A percentile compares a stretch with the other conserved stretches of the same genome.
phyloP scores from a whole-genome alignment of 2,329 filamentous ascomycete genomes.

The Penicillium sp. region DNA sequence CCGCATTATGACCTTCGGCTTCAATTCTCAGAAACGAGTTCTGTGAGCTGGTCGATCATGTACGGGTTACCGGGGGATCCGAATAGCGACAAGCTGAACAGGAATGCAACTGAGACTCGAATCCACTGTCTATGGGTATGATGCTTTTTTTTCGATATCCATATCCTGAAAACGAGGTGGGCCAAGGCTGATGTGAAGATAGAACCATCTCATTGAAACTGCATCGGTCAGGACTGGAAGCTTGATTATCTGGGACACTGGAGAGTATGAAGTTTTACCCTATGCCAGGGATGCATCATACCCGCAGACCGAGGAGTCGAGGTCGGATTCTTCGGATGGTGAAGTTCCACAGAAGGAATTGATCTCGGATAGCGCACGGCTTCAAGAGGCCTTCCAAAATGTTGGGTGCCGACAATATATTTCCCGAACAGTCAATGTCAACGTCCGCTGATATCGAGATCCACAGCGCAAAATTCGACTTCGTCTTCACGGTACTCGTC shows the following conservation, averaged over 20 bases:
- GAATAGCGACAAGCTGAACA: conserved; percentile 57
- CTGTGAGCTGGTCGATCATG: conserved; percentile 67
- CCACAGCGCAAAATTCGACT: conserved; percentile 59
- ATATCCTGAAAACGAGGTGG: background rate
- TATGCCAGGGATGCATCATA: conserved; percentile 39
- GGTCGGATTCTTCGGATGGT: conserved; percentile 27
- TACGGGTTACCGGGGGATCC: conserved; percentile 64
- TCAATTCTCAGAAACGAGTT: conserved; percentile 70
- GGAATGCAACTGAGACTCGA: conserved; percentile 65
- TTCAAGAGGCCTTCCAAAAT: conserved; percentile 56
- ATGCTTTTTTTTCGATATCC: conserved; percentile 1
- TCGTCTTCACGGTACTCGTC: conserved; percentile 57
- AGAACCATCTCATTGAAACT: conserved; percentile 66
- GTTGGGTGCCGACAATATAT: conserved; percentile 20
- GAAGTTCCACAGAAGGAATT: conserved; percentile 9
- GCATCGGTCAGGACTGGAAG: conserved; percentile 59
- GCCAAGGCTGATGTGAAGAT: background rate
- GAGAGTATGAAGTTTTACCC: conserved; percentile 60
- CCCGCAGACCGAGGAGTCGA: conserved; percentile 43
- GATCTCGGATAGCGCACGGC: conserved; percentile 47
- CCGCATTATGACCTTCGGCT: conserved; percentile 71
- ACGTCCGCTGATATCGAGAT: background rate
- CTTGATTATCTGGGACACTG: conserved; percentile 66
- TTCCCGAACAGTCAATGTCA: background rate
- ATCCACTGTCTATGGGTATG: conserved; percentile 63